Percentiles rank a stretch among this genome's conserved stretches.
Evolutionary conservation across 108 stramenopile genomes (phyloP).

Genomic region (Poteriospumella lacustris): DNA sequence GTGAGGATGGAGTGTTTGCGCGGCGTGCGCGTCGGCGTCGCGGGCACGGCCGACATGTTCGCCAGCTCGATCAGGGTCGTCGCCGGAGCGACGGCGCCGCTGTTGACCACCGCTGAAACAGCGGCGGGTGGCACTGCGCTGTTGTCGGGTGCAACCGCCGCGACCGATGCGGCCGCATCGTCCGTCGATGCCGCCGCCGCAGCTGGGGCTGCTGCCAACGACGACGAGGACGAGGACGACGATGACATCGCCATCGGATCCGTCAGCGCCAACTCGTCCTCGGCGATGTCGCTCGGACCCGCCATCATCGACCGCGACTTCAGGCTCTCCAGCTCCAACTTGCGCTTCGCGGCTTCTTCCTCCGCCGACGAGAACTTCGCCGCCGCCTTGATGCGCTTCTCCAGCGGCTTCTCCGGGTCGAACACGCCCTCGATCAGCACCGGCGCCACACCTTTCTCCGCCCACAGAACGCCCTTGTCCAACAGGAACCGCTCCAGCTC

Average conservation of each 20-base stretch:
- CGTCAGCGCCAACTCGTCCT: too few relatives aligned
- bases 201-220: too few relatives aligned
- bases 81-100: too few relatives aligned
- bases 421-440: slow-evolving; percentile 22
- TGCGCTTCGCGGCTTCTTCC: background rate
- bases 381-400: background rate
- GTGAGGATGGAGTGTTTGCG: background rate
- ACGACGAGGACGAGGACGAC: too few relatives aligned
- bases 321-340: background rate
- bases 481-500: background rate
- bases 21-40: background rate
- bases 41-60: background rate
- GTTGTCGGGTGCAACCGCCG: background rate
- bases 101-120: too few relatives aligned
- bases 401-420: background rate
- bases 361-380: slow-evolving; percentile 23
- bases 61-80: too few relatives aligned
- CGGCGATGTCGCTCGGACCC: too few relatives aligned
- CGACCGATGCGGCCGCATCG: background rate
- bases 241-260: too few relatives aligned
- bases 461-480: background rate
- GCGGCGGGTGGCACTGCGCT: too few relatives aligned
- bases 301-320: too few relatives aligned
- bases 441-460: background rate
- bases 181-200: too few relatives aligned